Evolutionary conservation across 768 basidiomycete genomes (phyloP).

Genomic region (Suillus ampliporus): DNA sequence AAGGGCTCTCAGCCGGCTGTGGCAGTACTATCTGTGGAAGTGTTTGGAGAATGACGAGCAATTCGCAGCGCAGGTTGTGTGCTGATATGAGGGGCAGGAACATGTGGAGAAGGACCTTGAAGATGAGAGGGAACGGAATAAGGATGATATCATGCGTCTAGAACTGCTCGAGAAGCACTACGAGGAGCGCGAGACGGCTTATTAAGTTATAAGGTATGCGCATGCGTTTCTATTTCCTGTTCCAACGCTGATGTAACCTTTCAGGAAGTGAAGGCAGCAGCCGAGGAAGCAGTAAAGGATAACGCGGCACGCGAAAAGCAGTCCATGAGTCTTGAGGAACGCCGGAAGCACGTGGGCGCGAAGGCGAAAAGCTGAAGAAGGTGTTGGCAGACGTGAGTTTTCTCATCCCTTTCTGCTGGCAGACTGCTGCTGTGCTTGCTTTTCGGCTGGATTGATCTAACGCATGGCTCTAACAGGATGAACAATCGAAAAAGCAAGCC

Average conservation of each 20-base stretch:
- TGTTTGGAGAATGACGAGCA: conserved; percentile 66
- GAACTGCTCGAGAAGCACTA: conserved; percentile 73
- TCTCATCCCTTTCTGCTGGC: too few species aligned
- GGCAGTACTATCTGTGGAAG: conserved; percentile 83
- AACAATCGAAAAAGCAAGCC: conserved; percentile 63
- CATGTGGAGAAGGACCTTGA: conserved; percentile 62
- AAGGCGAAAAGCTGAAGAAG: conserved; percentile 93
- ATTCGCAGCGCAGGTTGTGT: conserved; percentile 64
- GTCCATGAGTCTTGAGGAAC: conserved; percentile 83
- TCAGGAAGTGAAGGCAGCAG: conserved; percentile 78
- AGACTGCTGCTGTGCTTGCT: too few species aligned
- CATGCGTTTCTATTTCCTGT: conserved; percentile 4
- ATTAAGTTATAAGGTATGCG: conserved; percentile 76
- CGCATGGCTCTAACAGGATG: conserved; percentile 54
- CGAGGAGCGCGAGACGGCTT: conserved; percentile 67
- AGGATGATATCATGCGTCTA: conserved; percentile 78
- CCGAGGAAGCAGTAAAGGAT: conserved; percentile 77
- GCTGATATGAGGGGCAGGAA: conserved; percentile 46
- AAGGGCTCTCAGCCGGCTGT: conserved; percentile 73
- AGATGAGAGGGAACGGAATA: conserved; percentile 76
- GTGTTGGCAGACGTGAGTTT: conserved; percentile 76
- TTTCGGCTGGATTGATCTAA: conserved; percentile 8
- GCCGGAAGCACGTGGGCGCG: conserved; percentile 77
- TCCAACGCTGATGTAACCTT: neutral
- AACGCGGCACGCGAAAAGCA: conserved; percentile 72